Conservation (phyloP, 164 flowering plant genomes). For the Macadamia tetraphylla region DNA sequence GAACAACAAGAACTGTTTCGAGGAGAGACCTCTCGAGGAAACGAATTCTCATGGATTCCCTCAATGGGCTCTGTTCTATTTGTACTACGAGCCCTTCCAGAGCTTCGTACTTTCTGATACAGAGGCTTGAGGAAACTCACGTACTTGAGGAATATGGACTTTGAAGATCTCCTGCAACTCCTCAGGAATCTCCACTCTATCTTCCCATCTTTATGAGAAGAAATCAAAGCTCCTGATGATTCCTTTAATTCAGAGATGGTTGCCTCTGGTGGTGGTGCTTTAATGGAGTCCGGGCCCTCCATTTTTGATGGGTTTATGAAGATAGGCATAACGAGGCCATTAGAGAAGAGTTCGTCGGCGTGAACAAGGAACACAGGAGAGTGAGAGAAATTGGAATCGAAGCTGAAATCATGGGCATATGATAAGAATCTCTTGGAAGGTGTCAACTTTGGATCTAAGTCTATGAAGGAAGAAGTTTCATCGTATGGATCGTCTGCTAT, state of each 20-base stretch:
- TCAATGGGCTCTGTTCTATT: slow-evolving; percentile 1
- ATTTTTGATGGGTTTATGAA: slow-evolving; percentile 15
- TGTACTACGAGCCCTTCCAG: slow-evolving; percentile 9
- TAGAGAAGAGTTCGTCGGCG: slow-evolving; percentile 50
- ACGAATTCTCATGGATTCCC: slow-evolving; percentile 2
- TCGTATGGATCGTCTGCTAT: slow-evolving; percentile 27
- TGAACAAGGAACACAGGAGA: slow-evolving; percentile 22
- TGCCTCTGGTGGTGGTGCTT: not conserved
- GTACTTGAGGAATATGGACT: slow-evolving; percentile 23
- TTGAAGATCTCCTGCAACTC: slow-evolving; percentile 24
- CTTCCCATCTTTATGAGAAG: not conserved
- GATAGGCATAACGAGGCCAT: slow-evolving; percentile 39
- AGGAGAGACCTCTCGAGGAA: slow-evolving; percentile 15
- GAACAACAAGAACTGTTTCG: slow-evolving; percentile 10
- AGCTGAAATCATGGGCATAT: slow-evolving; percentile 27
- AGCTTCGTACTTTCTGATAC: slow-evolving; percentile 4
- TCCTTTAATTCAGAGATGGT: not conserved
- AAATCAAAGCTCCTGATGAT: not conserved
- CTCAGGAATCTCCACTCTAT: slow-evolving; percentile 5
- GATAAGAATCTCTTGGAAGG: slow-evolving; percentile 18
- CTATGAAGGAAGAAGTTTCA: slow-evolving; percentile 56
- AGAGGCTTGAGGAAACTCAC: slow-evolving; percentile 22
- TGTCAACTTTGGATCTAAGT: slow-evolving; percentile 72
- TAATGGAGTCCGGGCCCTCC: not conserved
- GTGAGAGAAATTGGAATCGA: slow-evolving; percentile 16